Percentiles rank a stretch among this genome's conserved stretches.
phyloP scores from a whole-genome alignment of 176 grass and related monocot species.

The Microstegium vimineum region DNA sequence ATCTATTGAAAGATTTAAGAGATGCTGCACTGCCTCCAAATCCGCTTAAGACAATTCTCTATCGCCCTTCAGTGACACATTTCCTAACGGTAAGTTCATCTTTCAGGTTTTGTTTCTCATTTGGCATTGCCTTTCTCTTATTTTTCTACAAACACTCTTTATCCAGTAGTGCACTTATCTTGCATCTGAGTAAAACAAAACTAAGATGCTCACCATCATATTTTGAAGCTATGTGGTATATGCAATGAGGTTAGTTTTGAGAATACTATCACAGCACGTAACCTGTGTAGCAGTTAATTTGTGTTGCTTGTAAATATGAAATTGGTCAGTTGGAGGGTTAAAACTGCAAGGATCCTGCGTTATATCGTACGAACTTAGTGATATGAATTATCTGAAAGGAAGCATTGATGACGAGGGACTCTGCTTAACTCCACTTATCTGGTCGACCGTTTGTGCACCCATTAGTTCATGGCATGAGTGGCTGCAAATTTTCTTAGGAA shows the following conservation, averaged over 20 bases:
- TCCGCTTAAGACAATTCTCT: conserved; percentile 73
- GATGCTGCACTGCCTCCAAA: conserved; percentile 78
- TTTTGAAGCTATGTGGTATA: background rate
- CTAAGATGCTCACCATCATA: background rate
- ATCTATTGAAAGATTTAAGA: conserved; percentile 76
- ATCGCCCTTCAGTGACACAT: conserved; percentile 72
- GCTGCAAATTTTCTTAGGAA: conserved; percentile 4
- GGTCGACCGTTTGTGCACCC: background rate
- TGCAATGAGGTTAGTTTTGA: background rate
- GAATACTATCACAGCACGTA: background rate
- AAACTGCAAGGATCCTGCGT: background rate
- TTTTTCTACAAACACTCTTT: background rate
- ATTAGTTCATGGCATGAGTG: background rate
- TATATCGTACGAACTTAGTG: conserved; percentile 7
- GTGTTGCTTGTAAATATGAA: conserved; percentile 9
- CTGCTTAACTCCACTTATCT: background rate
- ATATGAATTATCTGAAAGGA: conserved; percentile 8
- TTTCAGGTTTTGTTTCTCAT: conserved; percentile 3
- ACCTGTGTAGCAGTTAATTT: background rate
- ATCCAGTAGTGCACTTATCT: background rate
- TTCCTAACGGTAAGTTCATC: conserved; percentile 60
- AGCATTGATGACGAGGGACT: background rate
- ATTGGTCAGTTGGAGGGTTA: background rate
- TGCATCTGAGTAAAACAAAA: background rate
- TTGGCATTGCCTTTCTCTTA: background rate